A percentile compares a stretch with the other conserved stretches of the same genome.
phyloP scores from a whole-genome alignment of 2,329 filamentous ascomycete species.

The Chrysosporium queenslandicum region DNA sequence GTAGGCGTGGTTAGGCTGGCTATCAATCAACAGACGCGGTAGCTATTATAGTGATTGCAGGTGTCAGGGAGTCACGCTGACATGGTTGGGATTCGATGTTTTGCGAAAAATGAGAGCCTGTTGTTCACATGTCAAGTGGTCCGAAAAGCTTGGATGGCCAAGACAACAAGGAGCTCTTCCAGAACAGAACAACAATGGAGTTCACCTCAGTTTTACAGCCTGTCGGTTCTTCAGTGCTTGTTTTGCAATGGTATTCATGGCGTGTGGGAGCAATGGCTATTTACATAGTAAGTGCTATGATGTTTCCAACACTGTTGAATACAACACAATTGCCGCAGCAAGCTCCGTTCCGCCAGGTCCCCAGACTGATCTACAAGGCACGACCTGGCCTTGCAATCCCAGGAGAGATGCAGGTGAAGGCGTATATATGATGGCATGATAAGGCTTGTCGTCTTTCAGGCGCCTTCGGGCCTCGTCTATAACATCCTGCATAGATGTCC shows the following conservation, averaged over 20 bases:
- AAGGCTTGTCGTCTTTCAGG: constrained; percentile 3
- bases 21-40: neutral
- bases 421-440: constrained; percentile 31
- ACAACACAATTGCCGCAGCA: constrained; percentile 30
- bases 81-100: neutral
- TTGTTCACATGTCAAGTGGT: neutral
- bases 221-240: no score
- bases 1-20: neutral
- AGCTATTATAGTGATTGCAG: no score
- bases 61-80: no score
- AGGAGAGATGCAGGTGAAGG: constrained; percentile 20
- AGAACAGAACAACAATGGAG: no score
- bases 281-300: no score
- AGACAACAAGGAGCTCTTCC: no score
- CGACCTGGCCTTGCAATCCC: constrained; percentile 28
- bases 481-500: constrained; percentile 21
- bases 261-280: no score
- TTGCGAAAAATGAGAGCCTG: neutral
- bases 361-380: constrained; percentile 37
- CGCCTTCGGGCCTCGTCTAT: constrained; percentile 12
- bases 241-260: no score
- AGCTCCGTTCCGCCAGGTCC: constrained; percentile 27
- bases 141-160: neutral
- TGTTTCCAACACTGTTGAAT: constrained; percentile 10
- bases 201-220: no score